Evolutionary conservation across 2,329 filamentous ascomycete species (phyloP).

Genomic region (Aspergillus sp.): DNA sequence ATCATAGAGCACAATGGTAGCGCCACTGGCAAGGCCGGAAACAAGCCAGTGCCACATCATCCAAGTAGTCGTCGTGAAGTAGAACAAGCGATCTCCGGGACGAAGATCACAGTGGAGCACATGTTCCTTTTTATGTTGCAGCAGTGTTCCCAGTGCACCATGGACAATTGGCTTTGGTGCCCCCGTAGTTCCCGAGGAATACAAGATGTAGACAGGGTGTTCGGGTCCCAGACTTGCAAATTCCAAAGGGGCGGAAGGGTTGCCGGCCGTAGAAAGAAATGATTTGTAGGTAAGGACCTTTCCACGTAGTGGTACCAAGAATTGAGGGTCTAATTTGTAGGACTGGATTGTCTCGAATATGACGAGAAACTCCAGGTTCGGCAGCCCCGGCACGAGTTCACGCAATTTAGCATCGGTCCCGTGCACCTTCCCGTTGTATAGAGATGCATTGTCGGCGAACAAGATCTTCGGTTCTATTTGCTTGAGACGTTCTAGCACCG

Average conservation of each 20-base stretch:
- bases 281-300: slow-evolving; percentile 45
- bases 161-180: slow-evolving; percentile 93
- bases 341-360: slow-evolving; percentile 68
- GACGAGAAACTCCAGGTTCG: slow-evolving; percentile 69
- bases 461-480: slow-evolving; percentile 83
- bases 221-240: slow-evolving; percentile 82
- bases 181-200: slow-evolving; percentile 87
- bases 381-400: slow-evolving; percentile 71
- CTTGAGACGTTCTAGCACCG: slow-evolving; percentile 80
- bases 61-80: slow-evolving; percentile 95
- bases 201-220: slow-evolving; percentile 91
- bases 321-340: slow-evolving; percentile 38
- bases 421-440: slow-evolving; percentile 91
- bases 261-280: slow-evolving; percentile 49
- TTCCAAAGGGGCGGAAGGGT: slow-evolving; percentile 46
- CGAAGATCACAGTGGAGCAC: slow-evolving; percentile 80
- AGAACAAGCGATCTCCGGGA: slow-evolving; percentile 74
- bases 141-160: slow-evolving; percentile 81
- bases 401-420: slow-evolving; percentile 74
- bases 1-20: slow-evolving; percentile 84
- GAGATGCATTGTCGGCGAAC: slow-evolving; percentile 82
- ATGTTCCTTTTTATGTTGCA: slow-evolving; percentile 98
- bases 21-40: slow-evolving; percentile 78
- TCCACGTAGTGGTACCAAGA: slow-evolving; percentile 39
- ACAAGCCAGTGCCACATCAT: slow-evolving; percentile 99